Evolutionary conservation across 2,329 filamentous ascomycete species (phyloP), one percentile per base, ranked within the genome.

Genomic region (Ceratocystis harringtonii): DNA sequence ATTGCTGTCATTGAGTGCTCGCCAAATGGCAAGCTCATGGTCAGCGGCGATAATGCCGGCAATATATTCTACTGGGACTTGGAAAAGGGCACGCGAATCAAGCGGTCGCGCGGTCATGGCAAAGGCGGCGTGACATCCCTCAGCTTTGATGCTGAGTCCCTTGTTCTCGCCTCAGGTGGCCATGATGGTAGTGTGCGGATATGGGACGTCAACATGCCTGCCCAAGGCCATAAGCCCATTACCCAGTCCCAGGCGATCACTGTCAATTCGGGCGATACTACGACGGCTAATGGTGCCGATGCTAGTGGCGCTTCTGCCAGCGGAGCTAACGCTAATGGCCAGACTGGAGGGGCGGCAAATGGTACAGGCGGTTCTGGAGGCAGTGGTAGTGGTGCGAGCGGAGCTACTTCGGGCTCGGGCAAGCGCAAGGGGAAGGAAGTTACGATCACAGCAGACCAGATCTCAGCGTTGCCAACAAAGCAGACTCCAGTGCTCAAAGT

Each of bases 41-140:
- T 94, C 7, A 95, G 89, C 65, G 94, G 88, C 5, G 94, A 97
- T 72, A 84, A 88, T 67, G 84, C 87, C 3, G 94, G 94, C 43
- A 92, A 89, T 68, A 97, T 99, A 68, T 85, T 95, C 70, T 84
- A 99, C 67, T 99, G 94, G 94, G 92, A 96, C 71, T 82, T 99
- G 19, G 85, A 85, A n/a, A 88, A 90, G 64, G 94, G 92, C 4
- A 84, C 85, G 22, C 83, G 90, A 25, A 85, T 94, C 72, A 99
- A 99, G 80, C 87, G 90, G 57, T 95, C 95, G 78, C 88, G 91
- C 55, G 94, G 94, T 2, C 94, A 99, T 72, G 91, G 86, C 44
- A 94, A 95, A 73, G 92, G 91, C 44, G 92, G 92, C 8, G 92
- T 99, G 70, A 95, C 90, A 85, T 94, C 89, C 4, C 80, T 99